phyloP scores from a whole-genome alignment of 164 flowering plant genomes.

The Hamamelis virginiana region DNA sequence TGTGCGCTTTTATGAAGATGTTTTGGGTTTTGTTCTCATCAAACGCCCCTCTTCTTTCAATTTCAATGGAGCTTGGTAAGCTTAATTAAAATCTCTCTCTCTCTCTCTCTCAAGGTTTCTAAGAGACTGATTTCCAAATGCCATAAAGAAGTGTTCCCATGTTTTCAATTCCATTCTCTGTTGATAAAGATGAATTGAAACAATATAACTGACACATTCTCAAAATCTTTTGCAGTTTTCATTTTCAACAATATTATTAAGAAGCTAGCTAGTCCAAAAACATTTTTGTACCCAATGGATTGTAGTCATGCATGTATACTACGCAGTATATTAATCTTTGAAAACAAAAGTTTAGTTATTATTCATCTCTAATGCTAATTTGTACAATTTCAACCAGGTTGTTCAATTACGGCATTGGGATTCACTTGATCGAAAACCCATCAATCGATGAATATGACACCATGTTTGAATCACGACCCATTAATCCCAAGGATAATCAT shows the following conservation, averaged over 20 bases:
- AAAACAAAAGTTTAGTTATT: not conserved
- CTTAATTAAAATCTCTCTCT: not conserved
- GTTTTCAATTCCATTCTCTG: no score
- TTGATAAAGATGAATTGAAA: no score
- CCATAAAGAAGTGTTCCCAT: no score
- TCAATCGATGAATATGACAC: conserved; percentile 19
- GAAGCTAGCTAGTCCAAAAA: no score
- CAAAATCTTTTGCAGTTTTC: no score
- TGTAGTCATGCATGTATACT: not conserved
- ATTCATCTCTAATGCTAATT: not conserved
- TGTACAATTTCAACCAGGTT: conserved; percentile 35
- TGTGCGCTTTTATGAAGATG: conserved; percentile 46
- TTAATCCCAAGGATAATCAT: conserved; percentile 77
- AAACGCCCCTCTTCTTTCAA: conserved; percentile 74
- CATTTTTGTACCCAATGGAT: no score
- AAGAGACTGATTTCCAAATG: no score
- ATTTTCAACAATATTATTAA: no score
- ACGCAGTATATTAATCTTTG: not conserved
- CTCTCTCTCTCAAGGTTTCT: not conserved
- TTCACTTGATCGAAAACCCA: conserved; percentile 62
- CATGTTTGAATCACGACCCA: conserved; percentile 30
- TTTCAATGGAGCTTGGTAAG: conserved; percentile 73
- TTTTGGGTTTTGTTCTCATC: conserved; percentile 61
- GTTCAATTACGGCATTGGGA: conserved; percentile 70
- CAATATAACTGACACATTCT: no score